Conservation (phyloP, 1,139 yeast species). For the Geotrichum histeridarum region DNA sequence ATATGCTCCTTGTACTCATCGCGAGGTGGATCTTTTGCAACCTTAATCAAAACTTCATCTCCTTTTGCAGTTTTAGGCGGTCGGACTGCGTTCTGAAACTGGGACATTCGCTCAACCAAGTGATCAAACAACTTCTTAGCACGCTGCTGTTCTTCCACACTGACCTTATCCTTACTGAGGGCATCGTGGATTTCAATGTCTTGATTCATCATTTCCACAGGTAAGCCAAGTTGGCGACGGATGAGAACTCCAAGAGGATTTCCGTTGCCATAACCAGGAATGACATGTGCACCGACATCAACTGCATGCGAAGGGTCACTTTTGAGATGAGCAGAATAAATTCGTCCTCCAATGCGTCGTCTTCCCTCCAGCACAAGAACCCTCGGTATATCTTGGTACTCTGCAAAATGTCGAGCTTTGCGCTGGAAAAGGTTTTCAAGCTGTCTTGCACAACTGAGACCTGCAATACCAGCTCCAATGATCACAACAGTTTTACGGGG, state of each 20-base stretch:
- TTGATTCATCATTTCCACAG: constrained; percentile 33
- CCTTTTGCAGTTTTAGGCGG: constrained; percentile 39
- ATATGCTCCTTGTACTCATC: constrained; percentile 33
- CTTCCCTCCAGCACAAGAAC: constrained; percentile 41
- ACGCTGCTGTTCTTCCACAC: constrained; percentile 32
- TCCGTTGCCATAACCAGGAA: constrained; percentile 42
- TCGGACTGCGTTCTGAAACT: constrained; percentile 35
- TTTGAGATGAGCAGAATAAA: constrained; percentile 39
- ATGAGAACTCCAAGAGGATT: constrained; percentile 42
- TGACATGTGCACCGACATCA: constrained; percentile 43
- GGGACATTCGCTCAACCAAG: constrained; percentile 37
- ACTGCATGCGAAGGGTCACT: constrained; percentile 30
- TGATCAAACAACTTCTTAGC: constrained; percentile 38
- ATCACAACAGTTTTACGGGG: constrained; percentile 40
- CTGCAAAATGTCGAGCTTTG: constrained; percentile 35
- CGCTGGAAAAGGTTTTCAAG: constrained; percentile 37
- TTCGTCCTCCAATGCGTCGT: constrained; percentile 43
- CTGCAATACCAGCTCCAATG: constrained; percentile 44
- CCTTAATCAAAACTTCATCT: constrained; percentile 37
- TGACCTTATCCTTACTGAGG: constrained; percentile 32
- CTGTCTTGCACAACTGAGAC: constrained; percentile 43
- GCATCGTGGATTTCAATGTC: constrained; percentile 35
- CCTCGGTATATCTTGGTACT: constrained; percentile 41
- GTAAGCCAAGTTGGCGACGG: constrained; percentile 41
- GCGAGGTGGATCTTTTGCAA: constrained; percentile 37